Base-by-base conservation (phyloP, 306 rosid species). In the Pterocarpus macrocarpus region DNA sequence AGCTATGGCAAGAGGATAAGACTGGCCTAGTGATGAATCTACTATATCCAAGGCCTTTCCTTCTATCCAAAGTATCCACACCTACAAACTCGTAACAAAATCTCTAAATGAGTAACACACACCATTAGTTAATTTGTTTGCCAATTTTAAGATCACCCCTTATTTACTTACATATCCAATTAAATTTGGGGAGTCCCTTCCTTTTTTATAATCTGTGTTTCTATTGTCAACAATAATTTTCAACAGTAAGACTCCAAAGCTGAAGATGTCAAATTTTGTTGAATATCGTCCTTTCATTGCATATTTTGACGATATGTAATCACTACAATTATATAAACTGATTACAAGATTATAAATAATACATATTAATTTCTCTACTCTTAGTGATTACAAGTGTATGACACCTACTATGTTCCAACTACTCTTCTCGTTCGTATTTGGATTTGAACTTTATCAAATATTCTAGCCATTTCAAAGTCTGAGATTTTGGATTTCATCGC, bases 41-140 rank as follows among this genome's bases (percentile, higher is more conserved):
- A 91, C 82, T 16, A 83, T 35, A 43, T 91, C 85, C 78, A 75
- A 36, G 12, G 85, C 84, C 7, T 8, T 85, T 0, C 81, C 89
- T 49, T 84, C 83, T 41, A 32, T 89, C 96, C 96, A 91, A 7
- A 84, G 80, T 6, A 81, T 81, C 97, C 94, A 93, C 10, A 70
- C 91, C 96, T 93, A 45, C 36, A 74, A 64, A 41, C 28, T 22
- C 1, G 28, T 22, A 22, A 22, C 41, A 73, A 2, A 53, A 39
- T 52, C 30, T 10, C 73, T 41, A 41, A 41, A 62, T 38, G 64
- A 63, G 5, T 71, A 15, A 33, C 12, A 38, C 3, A 8, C 33
- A 43, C 13, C n/a, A 38, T 22, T 22, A 22, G 28, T 22, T 64
- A 64, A 38, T 63, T 5, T 57, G 30, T 22, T 57, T 11, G 15